Evolutionary conservation across 2,329 filamentous ascomycete species (phyloP), one percentile per base, ranked within the genome.

Genomic region (Sporothrix sp.): DNA sequence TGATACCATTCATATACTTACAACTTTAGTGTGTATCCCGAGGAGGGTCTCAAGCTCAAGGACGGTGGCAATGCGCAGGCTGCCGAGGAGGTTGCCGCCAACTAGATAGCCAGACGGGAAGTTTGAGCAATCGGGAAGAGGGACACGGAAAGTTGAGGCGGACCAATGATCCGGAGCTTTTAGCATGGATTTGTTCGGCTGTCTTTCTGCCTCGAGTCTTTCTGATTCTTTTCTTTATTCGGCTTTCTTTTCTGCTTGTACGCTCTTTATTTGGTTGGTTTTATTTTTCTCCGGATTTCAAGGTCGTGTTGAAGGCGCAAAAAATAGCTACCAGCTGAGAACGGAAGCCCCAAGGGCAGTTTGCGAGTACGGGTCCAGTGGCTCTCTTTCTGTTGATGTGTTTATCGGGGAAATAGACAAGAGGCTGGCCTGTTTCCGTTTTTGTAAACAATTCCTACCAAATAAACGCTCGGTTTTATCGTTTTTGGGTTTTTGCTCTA

Each of bases 11-110:
- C 14, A 6, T 35, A 33, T 35, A 8, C 16, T 32, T 9, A 43
- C 37, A 27, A 11, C 13, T 45, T n/a, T 20, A 43, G 40, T 14
- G 51, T 46, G 38, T 53, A 53, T 28, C 51, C 51, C 42, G 51
- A 45, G 35, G 51, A 53, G 42, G 51, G 51, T 30, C 47, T 53
- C 9, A 50, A 50, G 51, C 51, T 53, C 36, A 53, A 53, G 51
- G 51, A 53, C 18, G 51, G 51, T 21, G 51, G 51, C 40, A 53
- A 53, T 40, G 40, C 46, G 8, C 35, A 30, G 16, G 35, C 20
- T 11, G 40, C 40, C 4, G 51, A 52, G 51, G 51, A 52, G 51
- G 33, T 23, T 48, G 45, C 45, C 36, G 20, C 46, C 4, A 52
- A 52, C 39, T 52, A 48, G 18, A 20, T 40, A 3, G n/a, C 18